A percentile compares a stretch with the other conserved stretches of the same genome.
phyloP scores from a whole-genome alignment of 371 early-diverging fungal species.

The Paraphysoderma sedebokerense region DNA sequence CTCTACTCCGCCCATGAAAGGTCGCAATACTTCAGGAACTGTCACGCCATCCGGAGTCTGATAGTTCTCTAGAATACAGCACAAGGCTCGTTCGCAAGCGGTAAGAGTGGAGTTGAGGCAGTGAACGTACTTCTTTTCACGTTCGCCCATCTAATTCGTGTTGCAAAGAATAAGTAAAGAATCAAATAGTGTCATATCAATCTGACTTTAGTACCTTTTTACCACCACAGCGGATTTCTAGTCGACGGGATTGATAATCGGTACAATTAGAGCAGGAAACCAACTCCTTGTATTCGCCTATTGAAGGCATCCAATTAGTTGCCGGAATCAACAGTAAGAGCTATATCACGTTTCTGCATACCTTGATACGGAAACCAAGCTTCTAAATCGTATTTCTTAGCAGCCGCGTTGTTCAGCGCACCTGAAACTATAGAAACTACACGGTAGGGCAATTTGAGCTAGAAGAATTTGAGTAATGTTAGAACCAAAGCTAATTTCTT shows the following conservation, averaged over 20 bases:
- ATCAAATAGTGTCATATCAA: not conserved
- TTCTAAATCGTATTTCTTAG: conserved; percentile 99
- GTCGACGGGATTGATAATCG: conserved; percentile 88
- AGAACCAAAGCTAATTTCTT: conserved; percentile 2
- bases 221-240: conserved; percentile 95
- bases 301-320: conserved; percentile 37
- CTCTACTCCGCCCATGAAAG: not conserved
- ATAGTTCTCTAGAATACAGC: conserved; percentile 96
- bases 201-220: conserved; percentile 47
- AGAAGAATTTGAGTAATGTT: not conserved
- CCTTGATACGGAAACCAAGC: conserved; percentile 99
- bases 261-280: conserved; percentile 99
- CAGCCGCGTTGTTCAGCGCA: conserved; percentile 98
- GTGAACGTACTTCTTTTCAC: conserved; percentile 95
- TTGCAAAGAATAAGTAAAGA: not conserved
- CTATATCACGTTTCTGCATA: no score
- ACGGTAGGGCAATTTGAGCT: conserved; percentile 85
- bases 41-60: conserved; percentile 43
- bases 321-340: no score
- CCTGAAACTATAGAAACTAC: conserved; percentile 95
- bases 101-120: conserved; percentile 97
- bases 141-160: conserved; percentile 54
- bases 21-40: not conserved
- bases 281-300: conserved; percentile 95
- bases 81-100: conserved; percentile 96